These are phyloP conservation scores for Circinella umbellata DNA, from an alignment of 371 early-diverging fungal genomes.

Conservation along the genomic window DNA sequence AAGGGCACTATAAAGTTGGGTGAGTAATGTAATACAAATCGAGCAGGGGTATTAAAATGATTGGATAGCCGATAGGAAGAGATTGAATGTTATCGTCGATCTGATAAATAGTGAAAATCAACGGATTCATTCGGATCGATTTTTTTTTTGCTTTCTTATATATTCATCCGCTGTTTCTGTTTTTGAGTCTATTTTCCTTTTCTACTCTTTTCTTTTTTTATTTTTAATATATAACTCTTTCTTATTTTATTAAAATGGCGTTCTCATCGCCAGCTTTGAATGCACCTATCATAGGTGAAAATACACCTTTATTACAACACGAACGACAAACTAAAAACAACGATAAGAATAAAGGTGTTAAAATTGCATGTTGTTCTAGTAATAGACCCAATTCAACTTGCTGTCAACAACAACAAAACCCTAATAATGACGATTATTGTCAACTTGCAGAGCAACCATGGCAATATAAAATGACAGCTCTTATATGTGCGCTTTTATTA, in stretches of 20 bases:
- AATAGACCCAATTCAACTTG: slow-evolving; percentile 13
- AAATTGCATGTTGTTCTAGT: neutral
- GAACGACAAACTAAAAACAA: no score
- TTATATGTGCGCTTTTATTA: slow-evolving; percentile 65
- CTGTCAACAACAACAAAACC: slow-evolving; percentile 7
- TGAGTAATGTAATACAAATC: neutral
- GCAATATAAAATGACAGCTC: slow-evolving; percentile 65
- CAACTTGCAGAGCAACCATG: slow-evolving; percentile 52
- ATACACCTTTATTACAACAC: slow-evolving; percentile 15
- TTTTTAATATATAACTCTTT: neutral
- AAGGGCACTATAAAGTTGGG: neutral
- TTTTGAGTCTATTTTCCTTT: neutral
- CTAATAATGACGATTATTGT: slow-evolving; percentile 31
- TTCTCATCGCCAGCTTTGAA: slow-evolving; percentile 7
- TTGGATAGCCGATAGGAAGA: no score
- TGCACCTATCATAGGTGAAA: slow-evolving; percentile 5
- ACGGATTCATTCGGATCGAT: no score
- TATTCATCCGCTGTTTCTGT: no score
- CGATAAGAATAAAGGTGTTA: neutral
- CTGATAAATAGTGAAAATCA: no score
- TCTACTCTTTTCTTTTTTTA: neutral
- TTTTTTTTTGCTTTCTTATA: no score
- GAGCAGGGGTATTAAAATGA: neutral
- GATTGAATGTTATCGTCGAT: no score
- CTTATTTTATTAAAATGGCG: neutral